A percentile compares a stretch with the other conserved stretches of the same genome.
These are phyloP conservation scores for maize (Zea mays) DNA, from an alignment of 176 grass and related monocot species.

Conservation along the genomic window Zm-B73-REFERENCE-NAM-5.0 NC_050096.1:241549501-241550000, in stretches of 20 bases:
- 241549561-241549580: neutral
- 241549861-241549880: conserved; percentile 18
- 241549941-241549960: neutral
- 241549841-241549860: conserved; percentile 12
- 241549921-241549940: neutral
- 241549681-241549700: conserved; percentile 5
- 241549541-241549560: neutral
- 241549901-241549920: conserved; percentile 9
- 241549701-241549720: neutral
- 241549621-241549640: neutral
- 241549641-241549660: neutral
- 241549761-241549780: neutral
- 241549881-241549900: conserved; percentile 11
- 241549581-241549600: conserved; percentile 27
- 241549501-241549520: neutral
- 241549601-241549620: neutral
- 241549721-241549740: conserved; percentile 1
- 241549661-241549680: neutral
- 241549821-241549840: neutral
- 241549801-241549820: neutral
- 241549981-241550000: no score
- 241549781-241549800: neutral
- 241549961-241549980: no score
- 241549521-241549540: neutral
- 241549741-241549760: conserved; percentile 10